Evolutionary conservation across 2,329 filamentous ascomycete genomes (phyloP).

Genomic region (Tothia fuscella): DNA sequence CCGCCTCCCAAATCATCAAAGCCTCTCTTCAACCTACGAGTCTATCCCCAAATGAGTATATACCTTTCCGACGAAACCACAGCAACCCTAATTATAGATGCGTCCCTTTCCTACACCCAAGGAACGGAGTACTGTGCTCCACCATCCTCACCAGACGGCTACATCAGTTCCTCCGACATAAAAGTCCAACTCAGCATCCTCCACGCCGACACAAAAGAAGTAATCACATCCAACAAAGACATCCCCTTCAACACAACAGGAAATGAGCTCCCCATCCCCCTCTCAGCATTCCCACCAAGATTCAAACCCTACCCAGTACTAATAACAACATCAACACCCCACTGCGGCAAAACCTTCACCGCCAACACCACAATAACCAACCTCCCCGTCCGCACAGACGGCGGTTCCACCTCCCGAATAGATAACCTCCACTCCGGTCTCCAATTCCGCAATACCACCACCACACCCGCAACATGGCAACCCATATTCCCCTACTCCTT

Average conservation of each 20-base stretch:
- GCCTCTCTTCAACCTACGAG: slow-evolving; percentile 31
- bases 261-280: slow-evolving; percentile 25
- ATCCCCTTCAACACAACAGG: slow-evolving; percentile 27
- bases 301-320: slow-evolving; percentile 27
- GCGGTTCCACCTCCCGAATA: slow-evolving; percentile 35
- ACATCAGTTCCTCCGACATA: slow-evolving; percentile 12
- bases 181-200: slow-evolving; percentile 22
- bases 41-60: slow-evolving; percentile 36
- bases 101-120: slow-evolving; percentile 27
- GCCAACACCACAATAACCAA: slow-evolving; percentile 27
- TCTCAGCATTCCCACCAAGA: slow-evolving; percentile 20
- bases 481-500: slow-evolving; percentile 35
- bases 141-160: slow-evolving; percentile 15
- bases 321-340: slow-evolving; percentile 21
- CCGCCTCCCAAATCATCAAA: slow-evolving; percentile 25
- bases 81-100: slow-evolving; percentile 32
- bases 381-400: slow-evolving; percentile 29
- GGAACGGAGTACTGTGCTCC: slow-evolving; percentile 21
- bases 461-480: slow-evolving; percentile 17
- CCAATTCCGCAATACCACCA: slow-evolving; percentile 14
- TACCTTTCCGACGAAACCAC: slow-evolving; percentile 32
- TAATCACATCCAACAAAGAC: slow-evolving; percentile 18
- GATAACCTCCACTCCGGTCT: slow-evolving; percentile 37
- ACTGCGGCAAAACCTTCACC: slow-evolving; percentile 24
- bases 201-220: slow-evolving; percentile 14